phyloP scores from a whole-genome alignment of 176 grass and related monocot species.

The Zizania latifolia region DNA sequence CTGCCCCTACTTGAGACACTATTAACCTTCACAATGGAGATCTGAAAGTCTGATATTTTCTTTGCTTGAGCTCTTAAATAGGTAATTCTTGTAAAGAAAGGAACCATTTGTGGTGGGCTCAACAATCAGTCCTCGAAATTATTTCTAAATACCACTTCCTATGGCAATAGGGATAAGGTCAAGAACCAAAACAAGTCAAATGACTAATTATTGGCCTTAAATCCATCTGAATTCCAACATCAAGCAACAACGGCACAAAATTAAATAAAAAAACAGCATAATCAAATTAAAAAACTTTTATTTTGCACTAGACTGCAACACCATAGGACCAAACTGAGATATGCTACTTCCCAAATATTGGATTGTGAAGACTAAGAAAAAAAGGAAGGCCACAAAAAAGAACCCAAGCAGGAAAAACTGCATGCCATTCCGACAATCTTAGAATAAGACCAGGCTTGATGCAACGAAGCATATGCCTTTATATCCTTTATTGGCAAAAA shows the following conservation, averaged over 20 bases:
- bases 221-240: background rate
- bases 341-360: background rate
- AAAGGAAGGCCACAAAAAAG: background rate
- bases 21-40: background rate
- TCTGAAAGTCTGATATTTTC: background rate
- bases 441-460: background rate
- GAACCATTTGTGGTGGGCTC: background rate
- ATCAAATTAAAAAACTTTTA: background rate
- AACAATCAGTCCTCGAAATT: background rate
- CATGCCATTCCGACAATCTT: background rate
- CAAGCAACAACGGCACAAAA: background rate
- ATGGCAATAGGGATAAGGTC: background rate
- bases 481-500: background rate
- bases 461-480: background rate
- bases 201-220: background rate
- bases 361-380: background rate
- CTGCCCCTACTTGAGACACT: background rate
- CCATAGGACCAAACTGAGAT: background rate
- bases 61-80: background rate
- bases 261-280: background rate
- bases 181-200: background rate
- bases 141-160: background rate
- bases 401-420: background rate
- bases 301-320: background rate
- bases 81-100: slow-evolving; percentile 7